Evolutionary conservation across 164 flowering plant species (phyloP).

Genomic region (Tinospora cordifolia): DNA sequence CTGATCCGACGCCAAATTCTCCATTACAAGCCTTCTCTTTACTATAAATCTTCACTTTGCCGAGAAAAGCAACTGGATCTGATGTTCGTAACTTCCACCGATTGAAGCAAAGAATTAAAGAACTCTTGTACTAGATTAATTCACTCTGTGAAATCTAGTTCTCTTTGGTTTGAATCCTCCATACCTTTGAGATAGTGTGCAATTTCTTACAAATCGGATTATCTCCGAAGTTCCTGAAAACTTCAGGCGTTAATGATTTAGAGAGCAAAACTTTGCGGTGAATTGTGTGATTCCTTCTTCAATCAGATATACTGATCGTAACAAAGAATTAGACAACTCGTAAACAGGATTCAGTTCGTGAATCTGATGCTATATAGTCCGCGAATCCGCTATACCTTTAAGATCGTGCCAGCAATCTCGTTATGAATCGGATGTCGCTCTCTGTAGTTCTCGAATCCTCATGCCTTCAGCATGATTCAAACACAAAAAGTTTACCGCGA

Average conservation of each 20-base stretch:
- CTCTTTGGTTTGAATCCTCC: neutral
- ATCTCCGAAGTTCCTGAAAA: no score
- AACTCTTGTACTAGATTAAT: neutral
- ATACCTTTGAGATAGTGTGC: neutral
- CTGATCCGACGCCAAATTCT: slow-evolving; percentile 66
- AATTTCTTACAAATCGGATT: neutral
- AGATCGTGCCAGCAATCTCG: neutral
- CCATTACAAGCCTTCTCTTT: slow-evolving; percentile 37
- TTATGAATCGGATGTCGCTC: neutral
- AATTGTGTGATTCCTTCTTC: no score
- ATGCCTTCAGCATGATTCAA: no score
- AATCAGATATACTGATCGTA: neutral
- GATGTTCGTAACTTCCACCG: neutral
- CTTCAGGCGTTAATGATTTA: no score
- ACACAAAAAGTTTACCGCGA: no score
- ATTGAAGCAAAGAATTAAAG: neutral
- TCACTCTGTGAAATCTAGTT: neutral
- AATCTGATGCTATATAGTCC: neutral
- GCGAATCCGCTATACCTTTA: neutral
- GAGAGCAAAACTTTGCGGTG: no score
- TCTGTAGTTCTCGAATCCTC: no score
- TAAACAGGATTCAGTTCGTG: neutral
- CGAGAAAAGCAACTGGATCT: neutral
- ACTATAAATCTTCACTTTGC: neutral
- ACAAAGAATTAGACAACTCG: neutral